Conservation (phyloP, 371 early-diverging fungal species). For the Mucor saturninus region DNA sequence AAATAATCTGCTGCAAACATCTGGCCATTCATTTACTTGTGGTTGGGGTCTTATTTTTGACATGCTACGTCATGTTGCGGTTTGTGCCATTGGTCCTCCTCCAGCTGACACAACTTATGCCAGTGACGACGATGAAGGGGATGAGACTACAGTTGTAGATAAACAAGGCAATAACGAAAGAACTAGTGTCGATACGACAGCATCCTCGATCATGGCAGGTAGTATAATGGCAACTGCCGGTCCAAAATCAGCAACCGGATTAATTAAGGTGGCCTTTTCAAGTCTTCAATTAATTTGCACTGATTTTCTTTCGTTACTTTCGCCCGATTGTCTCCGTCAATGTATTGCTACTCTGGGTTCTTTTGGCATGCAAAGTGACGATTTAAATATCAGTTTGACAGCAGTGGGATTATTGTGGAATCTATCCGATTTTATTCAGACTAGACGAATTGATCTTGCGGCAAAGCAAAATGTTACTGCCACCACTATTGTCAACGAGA, state of each 20-base stretch:
- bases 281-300: constrained; percentile 95
- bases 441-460: constrained; percentile 62
- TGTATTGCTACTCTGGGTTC: constrained; percentile 84
- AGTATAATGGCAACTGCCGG: constrained; percentile 25
- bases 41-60: constrained; percentile 94
- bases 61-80: constrained; percentile 72
- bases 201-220: constrained; percentile 28
- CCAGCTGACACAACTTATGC: constrained; percentile 23
- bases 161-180: constrained; percentile 11
- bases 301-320: constrained; percentile 86
- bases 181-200: constrained; percentile 42
- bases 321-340: constrained; percentile 74
- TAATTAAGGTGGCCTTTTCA: constrained; percentile 90
- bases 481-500: constrained; percentile 17
- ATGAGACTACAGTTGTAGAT: constrained; percentile 24
- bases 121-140: constrained; percentile 15
- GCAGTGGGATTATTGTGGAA: constrained; percentile 94
- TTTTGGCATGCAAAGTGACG: constrained; percentile 87
- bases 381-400: constrained; percentile 94
- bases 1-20: constrained; percentile 86
- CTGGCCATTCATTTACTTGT: constrained; percentile 85
- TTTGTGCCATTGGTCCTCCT: constrained; percentile 29
- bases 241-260: constrained; percentile 39
- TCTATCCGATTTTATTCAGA: constrained; percentile 81
- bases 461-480: constrained; percentile 13